These are phyloP conservation scores for Pontederia paniculata DNA, from an alignment of 176 grass and related monocot species.

Conservation along the genomic window DNA sequence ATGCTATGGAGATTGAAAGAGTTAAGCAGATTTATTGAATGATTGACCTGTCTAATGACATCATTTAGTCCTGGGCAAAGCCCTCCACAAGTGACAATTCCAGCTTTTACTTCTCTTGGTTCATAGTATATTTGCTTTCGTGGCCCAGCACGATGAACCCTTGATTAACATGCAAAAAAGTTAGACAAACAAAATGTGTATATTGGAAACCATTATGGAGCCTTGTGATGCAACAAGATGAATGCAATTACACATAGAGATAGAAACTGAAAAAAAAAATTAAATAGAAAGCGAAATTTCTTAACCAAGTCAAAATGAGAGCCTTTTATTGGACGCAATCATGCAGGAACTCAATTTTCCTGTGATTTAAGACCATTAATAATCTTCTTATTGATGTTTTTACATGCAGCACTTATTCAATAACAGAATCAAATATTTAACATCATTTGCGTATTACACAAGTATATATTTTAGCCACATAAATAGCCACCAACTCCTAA, in stretches of 20 bases:
- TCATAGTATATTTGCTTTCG: slow-evolving; percentile 91
- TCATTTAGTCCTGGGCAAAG: slow-evolving; percentile 98
- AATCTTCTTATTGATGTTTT: background rate
- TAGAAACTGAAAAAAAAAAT: slow-evolving; percentile 13
- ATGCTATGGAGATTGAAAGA: background rate
- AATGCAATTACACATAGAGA: background rate
- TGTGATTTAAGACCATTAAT: background rate
- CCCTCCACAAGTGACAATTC: slow-evolving; percentile 84
- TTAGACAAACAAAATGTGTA: too few relatives aligned
- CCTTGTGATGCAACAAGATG: too few relatives aligned
- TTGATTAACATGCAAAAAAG: slow-evolving; percentile 9
- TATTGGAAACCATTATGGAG: too few relatives aligned
- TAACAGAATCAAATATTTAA: too few relatives aligned
- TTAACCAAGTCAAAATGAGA: background rate
- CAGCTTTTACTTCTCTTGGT: slow-evolving; percentile 77
- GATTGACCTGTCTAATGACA: slow-evolving; percentile 75
- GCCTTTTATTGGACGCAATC: background rate
- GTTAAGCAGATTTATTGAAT: background rate
- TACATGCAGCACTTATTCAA: background rate
- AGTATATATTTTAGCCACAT: too few relatives aligned
- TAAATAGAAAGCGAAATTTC: background rate
- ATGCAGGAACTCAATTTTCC: background rate
- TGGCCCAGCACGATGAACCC: slow-evolving; percentile 86
- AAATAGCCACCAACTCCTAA: too few relatives aligned
- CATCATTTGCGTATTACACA: too few relatives aligned